Conservation (phyloP, 495 filamentous ascomycete species). For the Tuber umbilicatum region DNA sequence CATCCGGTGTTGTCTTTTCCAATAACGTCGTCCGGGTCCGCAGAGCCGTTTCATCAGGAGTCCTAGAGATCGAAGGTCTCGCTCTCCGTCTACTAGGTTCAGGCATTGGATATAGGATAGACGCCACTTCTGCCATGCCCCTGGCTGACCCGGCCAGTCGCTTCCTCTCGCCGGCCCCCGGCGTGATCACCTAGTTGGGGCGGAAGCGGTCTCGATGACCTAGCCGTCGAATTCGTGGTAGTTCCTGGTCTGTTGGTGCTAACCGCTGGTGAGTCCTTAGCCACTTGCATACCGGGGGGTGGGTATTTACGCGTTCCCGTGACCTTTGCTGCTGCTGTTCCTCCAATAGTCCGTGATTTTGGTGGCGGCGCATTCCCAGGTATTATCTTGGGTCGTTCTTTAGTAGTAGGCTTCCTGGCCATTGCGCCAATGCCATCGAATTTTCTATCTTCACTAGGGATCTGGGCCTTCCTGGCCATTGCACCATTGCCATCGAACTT, state of each 20-base stretch:
- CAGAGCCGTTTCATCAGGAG: not conserved
- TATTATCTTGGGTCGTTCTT: not conserved
- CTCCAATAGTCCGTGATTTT: not conserved
- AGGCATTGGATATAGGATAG: not conserved
- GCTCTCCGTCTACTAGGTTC: not conserved
- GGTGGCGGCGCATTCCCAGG: not conserved
- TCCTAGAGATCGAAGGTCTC: not conserved
- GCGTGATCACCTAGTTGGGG: not conserved
- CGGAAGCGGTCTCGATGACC: not conserved
- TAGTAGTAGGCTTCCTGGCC: not conserved
- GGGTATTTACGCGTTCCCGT: not conserved
- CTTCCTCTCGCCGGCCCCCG: not conserved
- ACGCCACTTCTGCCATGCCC: not conserved
- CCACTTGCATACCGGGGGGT: not conserved
- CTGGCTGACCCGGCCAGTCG: not conserved
- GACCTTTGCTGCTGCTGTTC: not conserved
- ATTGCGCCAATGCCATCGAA: slow-evolving; percentile 53
- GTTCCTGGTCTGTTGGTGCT: not conserved
- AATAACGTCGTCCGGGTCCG: not conserved
- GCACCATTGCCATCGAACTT: no score
- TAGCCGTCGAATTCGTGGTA: not conserved
- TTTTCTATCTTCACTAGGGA: slow-evolving; percentile 72
- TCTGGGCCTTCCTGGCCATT: slow-evolving; percentile 79
- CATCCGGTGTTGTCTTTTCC: not conserved
- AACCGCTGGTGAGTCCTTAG: not conserved